phyloP scores from a whole-genome alignment of 345 rosid species.

The Rhizophora apiculata region DNA sequence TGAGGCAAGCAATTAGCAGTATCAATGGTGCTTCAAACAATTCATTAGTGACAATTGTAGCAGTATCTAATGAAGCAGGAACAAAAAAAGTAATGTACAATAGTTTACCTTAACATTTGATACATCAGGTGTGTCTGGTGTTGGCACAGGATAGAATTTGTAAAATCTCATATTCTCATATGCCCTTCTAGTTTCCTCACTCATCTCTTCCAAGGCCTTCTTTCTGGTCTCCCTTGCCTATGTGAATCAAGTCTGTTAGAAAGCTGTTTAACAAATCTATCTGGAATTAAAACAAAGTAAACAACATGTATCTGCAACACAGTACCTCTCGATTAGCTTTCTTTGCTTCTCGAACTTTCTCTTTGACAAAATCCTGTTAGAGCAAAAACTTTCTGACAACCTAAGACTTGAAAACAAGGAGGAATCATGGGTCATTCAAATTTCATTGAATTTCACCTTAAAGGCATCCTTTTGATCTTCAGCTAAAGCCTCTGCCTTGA shows the following conservation, averaged over 20 bases:
- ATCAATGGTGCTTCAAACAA: too few relatives aligned
- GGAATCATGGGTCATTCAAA: constrained; percentile 8
- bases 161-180: constrained; percentile 73
- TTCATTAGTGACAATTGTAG: too few relatives aligned
- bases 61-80: not conserved
- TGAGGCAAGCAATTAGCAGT: too few relatives aligned
- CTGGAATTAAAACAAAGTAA: not conserved
- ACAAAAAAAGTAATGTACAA: not conserved
- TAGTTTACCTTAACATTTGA: constrained; percentile 60
- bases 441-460: constrained; percentile 40
- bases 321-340: constrained; percentile 78
- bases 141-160: constrained; percentile 84
- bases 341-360: constrained; percentile 85
- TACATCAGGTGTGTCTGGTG: constrained; percentile 71
- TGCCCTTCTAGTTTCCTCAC: constrained; percentile 61
- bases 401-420: not conserved
- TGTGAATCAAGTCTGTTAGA: constrained; percentile 11
- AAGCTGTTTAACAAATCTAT: not conserved
- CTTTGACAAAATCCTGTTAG: constrained; percentile 69
- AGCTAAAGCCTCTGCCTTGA: constrained; percentile 59
- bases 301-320: not conserved
- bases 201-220: constrained; percentile 79
- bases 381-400: not conserved
- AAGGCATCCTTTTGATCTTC: constrained; percentile 87
- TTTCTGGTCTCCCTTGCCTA: constrained; percentile 88